These are phyloP conservation scores for Viridothelium virens DNA, from an alignment of 495 filamentous ascomycete genomes.

Conservation along the genomic window DNA sequence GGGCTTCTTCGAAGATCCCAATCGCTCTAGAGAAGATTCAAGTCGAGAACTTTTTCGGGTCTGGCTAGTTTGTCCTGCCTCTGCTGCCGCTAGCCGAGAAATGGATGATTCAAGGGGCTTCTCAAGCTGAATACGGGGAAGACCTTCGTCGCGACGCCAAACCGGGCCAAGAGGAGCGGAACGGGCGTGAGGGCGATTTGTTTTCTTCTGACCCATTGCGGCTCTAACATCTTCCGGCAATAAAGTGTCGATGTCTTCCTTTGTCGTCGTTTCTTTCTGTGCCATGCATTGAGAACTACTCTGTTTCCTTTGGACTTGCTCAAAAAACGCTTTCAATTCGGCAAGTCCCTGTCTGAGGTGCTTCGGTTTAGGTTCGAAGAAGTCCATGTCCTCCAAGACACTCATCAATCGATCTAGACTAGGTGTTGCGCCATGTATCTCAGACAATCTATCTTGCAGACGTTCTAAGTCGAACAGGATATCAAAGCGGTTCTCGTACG, in stretches of 20 bases:
- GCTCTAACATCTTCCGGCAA: constrained; percentile 4
- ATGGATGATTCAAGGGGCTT: neutral
- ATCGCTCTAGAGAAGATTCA: neutral
- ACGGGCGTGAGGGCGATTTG: neutral
- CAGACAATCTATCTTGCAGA: neutral
- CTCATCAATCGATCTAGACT: constrained; percentile 1
- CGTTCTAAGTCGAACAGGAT: neutral
- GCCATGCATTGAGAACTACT: neutral
- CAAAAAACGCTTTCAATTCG: neutral
- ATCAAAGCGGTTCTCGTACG: neutral
- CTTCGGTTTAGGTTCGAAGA: neutral
- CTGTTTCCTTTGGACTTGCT: neutral
- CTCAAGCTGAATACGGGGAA: neutral
- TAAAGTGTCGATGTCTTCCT: neutral
- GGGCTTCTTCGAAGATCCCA: neutral
- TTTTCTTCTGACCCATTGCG: constrained; percentile 1
- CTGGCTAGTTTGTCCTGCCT: neutral
- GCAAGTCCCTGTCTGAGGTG: neutral
- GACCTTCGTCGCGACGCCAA: neutral
- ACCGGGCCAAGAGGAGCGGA: constrained; percentile 1
- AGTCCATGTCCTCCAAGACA: neutral
- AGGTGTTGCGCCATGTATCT: neutral
- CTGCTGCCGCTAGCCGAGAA: neutral
- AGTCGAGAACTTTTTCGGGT: neutral
- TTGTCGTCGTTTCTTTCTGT: neutral